Conservation (phyloP, 2,329 filamentous ascomycete genomes). For the Colletotrichum lindemuthianum region DNA sequence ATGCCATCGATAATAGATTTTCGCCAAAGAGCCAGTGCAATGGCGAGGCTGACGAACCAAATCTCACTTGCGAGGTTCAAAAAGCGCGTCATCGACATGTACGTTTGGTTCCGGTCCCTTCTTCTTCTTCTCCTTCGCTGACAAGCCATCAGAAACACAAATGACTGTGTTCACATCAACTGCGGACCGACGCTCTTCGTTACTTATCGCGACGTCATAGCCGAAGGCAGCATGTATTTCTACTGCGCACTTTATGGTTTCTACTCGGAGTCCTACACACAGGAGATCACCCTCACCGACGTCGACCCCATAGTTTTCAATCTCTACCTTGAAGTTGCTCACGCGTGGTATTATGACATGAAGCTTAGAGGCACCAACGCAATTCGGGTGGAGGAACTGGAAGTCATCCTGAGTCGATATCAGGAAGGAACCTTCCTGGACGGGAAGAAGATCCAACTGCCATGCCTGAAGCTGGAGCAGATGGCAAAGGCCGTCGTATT, state of each 20-base stretch:
- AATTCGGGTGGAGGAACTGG: conserved; percentile 8
- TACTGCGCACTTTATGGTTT: conserved; percentile 22
- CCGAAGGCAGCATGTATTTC: conserved; percentile 27
- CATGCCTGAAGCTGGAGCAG: conserved; percentile 5
- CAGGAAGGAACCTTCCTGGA: not conserved
- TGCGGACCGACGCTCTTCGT: conserved; percentile 15
- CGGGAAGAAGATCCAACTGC: not conserved
- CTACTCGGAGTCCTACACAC: conserved; percentile 15
- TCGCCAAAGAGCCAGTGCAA: no score
- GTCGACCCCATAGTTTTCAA: not conserved
- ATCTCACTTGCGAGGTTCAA: not conserved
- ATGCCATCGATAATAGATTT: no score
- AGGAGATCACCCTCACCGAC: not conserved
- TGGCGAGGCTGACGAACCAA: no score
- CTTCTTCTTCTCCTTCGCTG: not conserved
- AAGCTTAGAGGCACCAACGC: conserved; percentile 17
- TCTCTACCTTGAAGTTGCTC: conserved; percentile 6
- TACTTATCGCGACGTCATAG: conserved; percentile 25
- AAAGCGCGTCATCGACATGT: not conserved
- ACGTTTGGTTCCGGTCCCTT: not conserved
- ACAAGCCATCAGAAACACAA: conserved; percentile 1
- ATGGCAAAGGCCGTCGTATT: conserved; percentile 12
- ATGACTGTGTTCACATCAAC: conserved; percentile 22
- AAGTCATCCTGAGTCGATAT: not conserved
- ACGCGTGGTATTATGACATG: conserved; percentile 33